Percentiles rank a stretch among this genome's conserved stretches.
Conservation (phyloP, 2,329 filamentous ascomycete genomes). For the Ophiocordyceps camponoti-leonardi region DNA sequence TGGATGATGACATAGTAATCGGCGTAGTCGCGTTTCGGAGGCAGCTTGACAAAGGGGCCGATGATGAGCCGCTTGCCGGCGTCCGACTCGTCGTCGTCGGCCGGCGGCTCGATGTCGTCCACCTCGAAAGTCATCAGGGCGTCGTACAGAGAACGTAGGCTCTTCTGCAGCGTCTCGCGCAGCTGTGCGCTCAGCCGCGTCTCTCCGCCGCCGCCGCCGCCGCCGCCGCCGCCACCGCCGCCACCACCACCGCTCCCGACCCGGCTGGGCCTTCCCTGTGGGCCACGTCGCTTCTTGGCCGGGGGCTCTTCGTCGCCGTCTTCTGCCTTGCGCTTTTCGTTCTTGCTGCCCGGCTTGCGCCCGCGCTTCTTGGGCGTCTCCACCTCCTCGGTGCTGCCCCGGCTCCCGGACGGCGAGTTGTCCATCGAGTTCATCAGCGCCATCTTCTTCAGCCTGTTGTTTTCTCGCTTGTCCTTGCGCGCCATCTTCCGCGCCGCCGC, state of each 20-base stretch:
- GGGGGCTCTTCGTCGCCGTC: constrained; percentile 63
- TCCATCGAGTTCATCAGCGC: constrained; percentile 22
- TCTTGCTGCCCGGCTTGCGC: constrained; percentile 57
- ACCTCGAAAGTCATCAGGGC: constrained; percentile 72
- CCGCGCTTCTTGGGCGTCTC: constrained; percentile 68
- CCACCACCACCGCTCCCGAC: too few species aligned
- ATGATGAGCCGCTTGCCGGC: constrained; percentile 64
- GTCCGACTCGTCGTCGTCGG: constrained; percentile 39
- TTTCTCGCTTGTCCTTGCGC: constrained; percentile 60
- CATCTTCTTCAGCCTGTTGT: constrained; percentile 52
- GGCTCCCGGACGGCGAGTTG: constrained; percentile 63
- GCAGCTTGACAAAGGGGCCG: constrained; percentile 82
- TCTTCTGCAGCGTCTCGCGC: constrained; percentile 62
- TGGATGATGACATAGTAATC: constrained; percentile 93
- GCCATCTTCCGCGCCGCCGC: constrained; percentile 83
- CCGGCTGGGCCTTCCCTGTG: constrained; percentile 52
- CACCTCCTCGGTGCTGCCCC: constrained; percentile 66
- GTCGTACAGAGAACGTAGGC: constrained; percentile 62
- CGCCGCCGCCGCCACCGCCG: too few species aligned
- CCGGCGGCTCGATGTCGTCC: constrained; percentile 44
- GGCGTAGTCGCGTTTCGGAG: constrained; percentile 74
- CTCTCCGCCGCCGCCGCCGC: constrained; percentile 7
- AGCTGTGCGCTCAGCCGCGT: constrained; percentile 46
- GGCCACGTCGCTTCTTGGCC: constrained; percentile 60
- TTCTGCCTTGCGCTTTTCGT: constrained; percentile 78